Conservation (phyloP, 371 early-diverging fungal species). For the Batrachochytrium dendrobatidis region DNA sequence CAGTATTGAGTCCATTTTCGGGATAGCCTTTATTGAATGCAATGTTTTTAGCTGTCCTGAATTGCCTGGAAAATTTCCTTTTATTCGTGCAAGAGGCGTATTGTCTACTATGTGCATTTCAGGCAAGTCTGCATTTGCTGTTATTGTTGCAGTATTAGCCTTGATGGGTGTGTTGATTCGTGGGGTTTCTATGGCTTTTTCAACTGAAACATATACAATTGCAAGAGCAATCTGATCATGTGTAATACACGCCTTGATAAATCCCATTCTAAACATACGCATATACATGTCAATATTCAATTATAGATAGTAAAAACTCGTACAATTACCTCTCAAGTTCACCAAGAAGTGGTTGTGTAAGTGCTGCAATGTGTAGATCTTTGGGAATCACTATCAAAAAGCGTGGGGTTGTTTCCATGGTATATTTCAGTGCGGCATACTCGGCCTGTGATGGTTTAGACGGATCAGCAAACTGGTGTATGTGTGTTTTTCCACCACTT, state of each 20-base stretch:
- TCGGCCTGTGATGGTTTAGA: neutral
- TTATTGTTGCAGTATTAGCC: too few relatives aligned
- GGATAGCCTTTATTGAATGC: too few relatives aligned
- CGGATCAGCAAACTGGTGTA: neutral
- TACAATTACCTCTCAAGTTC: neutral
- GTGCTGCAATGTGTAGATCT: neutral
- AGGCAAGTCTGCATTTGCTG: too few relatives aligned
- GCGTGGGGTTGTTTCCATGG: neutral
- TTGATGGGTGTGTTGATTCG: too few relatives aligned
- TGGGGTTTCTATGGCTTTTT: too few relatives aligned
- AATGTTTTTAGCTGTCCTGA: too few relatives aligned
- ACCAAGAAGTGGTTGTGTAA: neutral
- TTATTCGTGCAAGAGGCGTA: too few relatives aligned
- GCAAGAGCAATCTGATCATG: conserved; percentile 1
- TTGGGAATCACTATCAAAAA: neutral
- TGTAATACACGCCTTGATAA: neutral
- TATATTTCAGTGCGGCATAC: neutral
- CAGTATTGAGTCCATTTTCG: too few relatives aligned
- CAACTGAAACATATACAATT: neutral
- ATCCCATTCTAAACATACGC: neutral
- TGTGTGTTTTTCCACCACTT: neutral
- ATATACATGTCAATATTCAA: neutral
- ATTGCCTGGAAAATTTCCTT: too few relatives aligned
- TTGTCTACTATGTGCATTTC: too few relatives aligned
- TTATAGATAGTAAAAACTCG: neutral